Percentiles rank a stretch among this genome's conserved stretches.
Evolutionary conservation across 2,329 filamentous ascomycete genomes (phyloP).

Genomic region (Hypoxylon sp.): DNA sequence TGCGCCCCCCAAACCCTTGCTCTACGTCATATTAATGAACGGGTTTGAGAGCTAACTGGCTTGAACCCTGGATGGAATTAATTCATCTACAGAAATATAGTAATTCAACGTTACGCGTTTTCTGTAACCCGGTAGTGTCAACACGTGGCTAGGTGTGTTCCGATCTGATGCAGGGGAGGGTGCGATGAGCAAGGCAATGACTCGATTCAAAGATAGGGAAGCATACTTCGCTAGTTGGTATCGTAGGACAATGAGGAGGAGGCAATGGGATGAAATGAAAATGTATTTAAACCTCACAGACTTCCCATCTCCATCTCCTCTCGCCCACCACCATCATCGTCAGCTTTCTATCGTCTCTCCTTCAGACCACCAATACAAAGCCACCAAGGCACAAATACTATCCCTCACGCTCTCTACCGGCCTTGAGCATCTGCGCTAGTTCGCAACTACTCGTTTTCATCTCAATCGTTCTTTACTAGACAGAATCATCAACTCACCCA

Average conservation of each 20-base stretch:
- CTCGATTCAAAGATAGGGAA: not conserved
- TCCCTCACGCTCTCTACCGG: not conserved
- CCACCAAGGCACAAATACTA: not conserved
- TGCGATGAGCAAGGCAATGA: not conserved
- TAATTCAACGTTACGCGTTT: conserved; percentile 10
- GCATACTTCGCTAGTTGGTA: not conserved
- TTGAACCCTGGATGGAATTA: not conserved
- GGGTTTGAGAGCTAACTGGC: conserved; percentile 3
- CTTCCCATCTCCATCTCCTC: not conserved
- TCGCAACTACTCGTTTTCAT: not conserved
- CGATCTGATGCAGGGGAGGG: conserved; percentile 1
- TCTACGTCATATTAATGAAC: conserved; percentile 12
- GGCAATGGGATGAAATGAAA: not conserved
- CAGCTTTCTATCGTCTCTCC: conserved; percentile 12
- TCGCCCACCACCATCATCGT: conserved; percentile 7
- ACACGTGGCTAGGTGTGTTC: conserved; percentile 7
- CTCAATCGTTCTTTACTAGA: conserved; percentile 4
- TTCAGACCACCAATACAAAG: conserved; percentile 9
- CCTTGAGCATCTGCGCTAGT: not conserved
- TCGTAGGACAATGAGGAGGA: not conserved
- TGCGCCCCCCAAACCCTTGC: not conserved
- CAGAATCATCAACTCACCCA: not conserved
- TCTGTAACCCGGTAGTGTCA: conserved; percentile 7
- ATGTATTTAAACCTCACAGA: conserved; percentile 21
- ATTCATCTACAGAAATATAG: conserved; percentile 7